Conservation (phyloP, 257 asterid species). For the Gentiana macrophylla region DNA sequence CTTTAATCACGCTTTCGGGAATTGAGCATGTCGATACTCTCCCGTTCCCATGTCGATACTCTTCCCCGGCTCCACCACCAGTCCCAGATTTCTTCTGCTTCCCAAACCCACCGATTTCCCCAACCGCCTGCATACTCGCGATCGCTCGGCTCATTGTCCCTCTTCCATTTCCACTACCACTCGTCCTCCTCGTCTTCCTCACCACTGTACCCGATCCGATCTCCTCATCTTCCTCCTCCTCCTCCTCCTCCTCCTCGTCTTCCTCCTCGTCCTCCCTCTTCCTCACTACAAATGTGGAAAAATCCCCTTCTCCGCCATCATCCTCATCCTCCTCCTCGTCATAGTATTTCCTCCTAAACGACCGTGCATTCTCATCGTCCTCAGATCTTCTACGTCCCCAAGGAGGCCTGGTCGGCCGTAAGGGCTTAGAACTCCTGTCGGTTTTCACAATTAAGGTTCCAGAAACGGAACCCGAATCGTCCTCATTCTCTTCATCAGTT, state of each 20-base stretch:
- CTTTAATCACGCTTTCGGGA: constrained; percentile 68
- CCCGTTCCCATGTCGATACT: constrained; percentile 53
- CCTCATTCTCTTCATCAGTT: constrained; percentile 34
- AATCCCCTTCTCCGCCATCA: constrained; percentile 35
- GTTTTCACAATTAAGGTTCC: constrained; percentile 79
- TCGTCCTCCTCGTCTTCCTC: constrained; percentile 33
- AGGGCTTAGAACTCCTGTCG: constrained; percentile 21
- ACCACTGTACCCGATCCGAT: constrained; percentile 60
- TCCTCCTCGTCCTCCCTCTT: constrained; percentile 12
- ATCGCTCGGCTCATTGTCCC: constrained; percentile 88
- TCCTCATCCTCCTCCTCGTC: constrained; percentile 42
- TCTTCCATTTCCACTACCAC: constrained; percentile 37
- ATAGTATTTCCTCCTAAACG: constrained; percentile 11
- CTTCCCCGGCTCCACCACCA: constrained; percentile 18
- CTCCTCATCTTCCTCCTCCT: constrained; percentile 38
- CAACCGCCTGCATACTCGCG: constrained; percentile 87
- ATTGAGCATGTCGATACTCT: constrained; percentile 75
- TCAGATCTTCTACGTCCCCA: constrained; percentile 25
- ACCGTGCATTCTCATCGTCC: constrained; percentile 10
- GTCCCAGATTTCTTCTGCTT: constrained; percentile 16
- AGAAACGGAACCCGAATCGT: constrained; percentile 43
- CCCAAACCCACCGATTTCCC: constrained; percentile 31
- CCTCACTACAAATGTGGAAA: constrained; percentile 83
- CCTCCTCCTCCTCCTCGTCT: constrained; percentile 9
- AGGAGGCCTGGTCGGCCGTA: constrained; percentile 2